Evolutionary conservation across 306 rosid species (phyloP), one percentile per base, ranked within the genome.

Genomic region (Trichosanthes cucumerina): DNA sequence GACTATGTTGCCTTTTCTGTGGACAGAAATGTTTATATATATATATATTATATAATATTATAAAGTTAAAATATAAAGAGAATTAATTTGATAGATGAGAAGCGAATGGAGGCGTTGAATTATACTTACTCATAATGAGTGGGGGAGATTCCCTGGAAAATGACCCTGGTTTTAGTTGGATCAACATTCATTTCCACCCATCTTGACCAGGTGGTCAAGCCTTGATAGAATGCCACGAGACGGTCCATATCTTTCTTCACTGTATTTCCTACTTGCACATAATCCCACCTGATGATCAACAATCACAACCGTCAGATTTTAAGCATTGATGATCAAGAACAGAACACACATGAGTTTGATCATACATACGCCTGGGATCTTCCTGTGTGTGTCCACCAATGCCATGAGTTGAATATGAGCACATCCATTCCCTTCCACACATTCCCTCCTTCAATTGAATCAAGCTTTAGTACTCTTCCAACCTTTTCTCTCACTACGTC

Each of bases 371-470:
- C 89, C 9, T 87, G 97, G 23, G 95, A 83, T 41, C 70, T 58
- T 85, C 99, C 99, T 0, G 70, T 85, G 88, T 95, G 97, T 82
- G 86, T 87, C 99, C 99, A 95, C 99, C 99, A 95, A 71, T 95
- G 99, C 97, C 99, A 91, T 0, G 99, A 84, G 79, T 95, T 92
- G 87, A 95, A 95, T 76, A 95, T 75, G 70, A 95, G 72, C 84
- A 95, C 19, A 89, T 95, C 97, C 91, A 87, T 91, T 31, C 87
- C 97, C 59, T 50, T 84, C 99, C 99, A 95, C 6, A 91, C 84
- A 75, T 87, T 77, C 16, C 97, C 99, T 46, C 86, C 86, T 28
- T 78, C 65, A 53, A 92, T 92, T 50, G 97, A 89, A 82, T 85
- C 83, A 8, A 95, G 80, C 44, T 83, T 87, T 70, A 95, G 86